Evolutionary conservation across 2,329 filamentous ascomycete genomes (phyloP).

Genomic region (Colletotrichum sp.): DNA sequence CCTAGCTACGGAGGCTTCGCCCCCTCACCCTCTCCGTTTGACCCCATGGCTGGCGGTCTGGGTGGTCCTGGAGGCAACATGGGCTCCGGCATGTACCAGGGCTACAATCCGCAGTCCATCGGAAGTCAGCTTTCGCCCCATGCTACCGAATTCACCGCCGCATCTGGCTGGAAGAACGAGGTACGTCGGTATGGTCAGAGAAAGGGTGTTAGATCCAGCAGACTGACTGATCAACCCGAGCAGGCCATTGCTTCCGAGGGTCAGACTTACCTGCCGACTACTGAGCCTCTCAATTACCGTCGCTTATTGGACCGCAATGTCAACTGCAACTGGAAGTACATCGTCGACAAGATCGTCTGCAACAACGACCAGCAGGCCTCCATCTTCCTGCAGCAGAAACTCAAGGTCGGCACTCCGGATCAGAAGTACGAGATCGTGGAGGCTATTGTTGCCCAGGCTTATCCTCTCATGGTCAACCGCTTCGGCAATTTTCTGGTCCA

Average conservation of each 20-base stretch:
- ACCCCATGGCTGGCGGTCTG: slow-evolving; percentile 30
- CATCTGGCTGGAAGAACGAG: slow-evolving; percentile 60
- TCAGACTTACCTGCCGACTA: slow-evolving; percentile 82
- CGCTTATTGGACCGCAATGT: slow-evolving; percentile 93
- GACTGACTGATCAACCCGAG: slow-evolving; percentile 13
- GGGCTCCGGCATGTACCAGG: slow-evolving; percentile 48
- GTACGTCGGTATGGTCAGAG: slow-evolving; percentile 36
- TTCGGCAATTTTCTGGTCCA: slow-evolving; percentile 99
- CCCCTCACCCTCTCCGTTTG: slow-evolving; percentile 2
- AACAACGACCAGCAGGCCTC: slow-evolving; percentile 99
- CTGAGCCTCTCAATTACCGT: slow-evolving; percentile 95
- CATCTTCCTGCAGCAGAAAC: slow-evolving; percentile 98
- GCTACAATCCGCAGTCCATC: slow-evolving; percentile 61
- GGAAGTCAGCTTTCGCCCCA: slow-evolving; percentile 74
- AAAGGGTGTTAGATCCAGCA: not conserved
- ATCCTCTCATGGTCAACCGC: slow-evolving; percentile 95
- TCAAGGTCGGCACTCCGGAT: slow-evolving; percentile 92
- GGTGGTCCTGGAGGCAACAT: slow-evolving; percentile 40
- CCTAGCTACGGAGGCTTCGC: slow-evolving; percentile 28
- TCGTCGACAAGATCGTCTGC: slow-evolving; percentile 99
- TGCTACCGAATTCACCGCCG: slow-evolving; percentile 74
- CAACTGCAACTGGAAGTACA: slow-evolving; percentile 99
- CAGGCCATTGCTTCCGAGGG: slow-evolving; percentile 59
- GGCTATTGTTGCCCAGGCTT: slow-evolving; percentile 92
- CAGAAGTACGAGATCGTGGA: slow-evolving; percentile 98